Evolutionary conservation across 2,329 filamentous ascomycete genomes (phyloP), one percentile per base, ranked within the genome.

Genomic region (Claviceps citrina): DNA sequence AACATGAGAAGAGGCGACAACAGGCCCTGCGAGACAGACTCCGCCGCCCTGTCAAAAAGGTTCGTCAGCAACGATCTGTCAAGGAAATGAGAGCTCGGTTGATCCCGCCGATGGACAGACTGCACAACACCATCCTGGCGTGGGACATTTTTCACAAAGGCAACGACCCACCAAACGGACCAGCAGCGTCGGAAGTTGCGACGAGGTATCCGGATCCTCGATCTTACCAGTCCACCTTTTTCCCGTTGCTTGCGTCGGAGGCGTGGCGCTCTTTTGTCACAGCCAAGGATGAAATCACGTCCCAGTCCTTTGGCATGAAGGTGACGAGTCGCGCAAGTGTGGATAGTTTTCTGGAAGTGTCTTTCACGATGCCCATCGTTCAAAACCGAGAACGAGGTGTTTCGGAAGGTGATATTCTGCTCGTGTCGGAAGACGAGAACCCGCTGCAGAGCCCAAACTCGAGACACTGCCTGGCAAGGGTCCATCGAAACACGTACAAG

Each of bases 71-170:
- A 46, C 76, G 89, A 37, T 89, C 86, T 13, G 76, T 81, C 34
- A 93, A 93, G 59, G 91, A 98, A 60, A 89, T 95, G 76, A 81
- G 89, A 50, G 89, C 91, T 47, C 81, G 91, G 46, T 69, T 98
- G 44, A 82, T 87, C 25, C 91, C 93, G 7, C 84, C 93, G 48
- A 81, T 98, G 62, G 81, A 85, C 28, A 70, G 76, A 13, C 64
- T 98, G 24, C 91, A 96, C 56, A 79, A 82, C 51, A 80, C 80
- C 15, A 85, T 98, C 38, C 73, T 98, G 3, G 74, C 81, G 41
- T 98, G 91, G 91, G 84, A 98, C 48, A 93, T 93, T 48, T 98
- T 95, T 58, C 83, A 94, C 52, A 67, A 77, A 34, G 85, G 86
- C 22, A 84, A 87, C 52, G 82, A 87, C 43, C 91, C 91, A 5